Conservation (phyloP, 2,329 filamentous ascomycete species). For the Alternaria gaisen region DNA sequence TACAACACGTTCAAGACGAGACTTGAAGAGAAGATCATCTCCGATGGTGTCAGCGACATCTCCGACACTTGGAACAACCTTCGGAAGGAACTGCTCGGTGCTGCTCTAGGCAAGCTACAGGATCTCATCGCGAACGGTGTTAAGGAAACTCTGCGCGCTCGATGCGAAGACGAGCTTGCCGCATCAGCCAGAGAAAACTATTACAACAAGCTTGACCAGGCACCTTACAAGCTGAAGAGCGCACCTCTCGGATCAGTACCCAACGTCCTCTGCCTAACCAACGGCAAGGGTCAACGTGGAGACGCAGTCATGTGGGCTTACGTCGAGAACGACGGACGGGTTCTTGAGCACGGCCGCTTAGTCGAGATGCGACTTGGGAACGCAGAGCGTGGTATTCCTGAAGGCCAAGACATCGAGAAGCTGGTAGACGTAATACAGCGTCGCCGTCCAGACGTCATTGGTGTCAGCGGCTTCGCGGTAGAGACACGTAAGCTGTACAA, state of each 20-base stretch:
- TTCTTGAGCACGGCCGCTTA: conserved; percentile 89
- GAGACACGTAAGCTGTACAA: conserved; percentile 86
- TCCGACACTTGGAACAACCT: conserved; percentile 95
- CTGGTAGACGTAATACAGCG: conserved; percentile 83
- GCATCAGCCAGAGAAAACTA: conserved; percentile 89
- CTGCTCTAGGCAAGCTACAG: conserved; percentile 82
- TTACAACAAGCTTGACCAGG: conserved; percentile 89
- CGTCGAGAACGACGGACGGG: conserved; percentile 89
- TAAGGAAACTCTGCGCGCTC: conserved; percentile 91
- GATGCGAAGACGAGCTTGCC: conserved; percentile 93
- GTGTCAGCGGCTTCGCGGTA: conserved; percentile 85
- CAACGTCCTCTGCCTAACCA: conserved; percentile 85
- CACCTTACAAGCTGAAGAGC: conserved; percentile 93
- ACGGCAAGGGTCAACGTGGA: conserved; percentile 79
- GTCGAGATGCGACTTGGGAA: conserved; percentile 75
- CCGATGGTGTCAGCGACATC: conserved; percentile 93
- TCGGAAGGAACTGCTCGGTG: conserved; percentile 82
- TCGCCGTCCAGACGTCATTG: conserved; percentile 87
- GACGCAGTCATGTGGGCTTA: conserved; percentile 92
- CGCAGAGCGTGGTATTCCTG: conserved; percentile 71
- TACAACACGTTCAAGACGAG: conserved; percentile 78
- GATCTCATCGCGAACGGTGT: conserved; percentile 87
- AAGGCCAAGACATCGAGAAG: conserved; percentile 70
- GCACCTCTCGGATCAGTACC: conserved; percentile 89
- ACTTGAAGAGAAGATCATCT: conserved; percentile 84